Evolutionary conservation across 148 eudicot genomes (phyloP).

Genomic region (Chenopodium formosanum): DNA sequence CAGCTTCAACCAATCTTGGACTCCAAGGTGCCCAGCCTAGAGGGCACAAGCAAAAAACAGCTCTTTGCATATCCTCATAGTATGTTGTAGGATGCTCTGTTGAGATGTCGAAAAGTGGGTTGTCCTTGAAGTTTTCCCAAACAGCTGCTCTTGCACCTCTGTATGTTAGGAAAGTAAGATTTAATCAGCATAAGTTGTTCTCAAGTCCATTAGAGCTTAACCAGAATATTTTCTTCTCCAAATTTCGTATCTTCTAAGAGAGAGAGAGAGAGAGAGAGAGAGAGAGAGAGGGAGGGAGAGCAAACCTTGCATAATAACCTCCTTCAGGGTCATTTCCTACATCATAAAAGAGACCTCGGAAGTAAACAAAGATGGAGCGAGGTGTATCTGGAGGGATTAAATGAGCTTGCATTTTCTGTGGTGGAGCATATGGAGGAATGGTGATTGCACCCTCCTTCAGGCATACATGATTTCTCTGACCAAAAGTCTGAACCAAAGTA

Average conservation of each 20-base stretch:
- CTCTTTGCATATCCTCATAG: conserved; percentile 98
- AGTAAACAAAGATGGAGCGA: conserved; percentile 96
- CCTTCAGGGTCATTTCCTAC: conserved; percentile 99
- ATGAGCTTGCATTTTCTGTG: conserved; percentile 97
- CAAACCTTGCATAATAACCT: conserved; percentile 97
- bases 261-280: not conserved
- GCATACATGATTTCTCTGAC: conserved; percentile 96
- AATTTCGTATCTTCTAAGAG: not conserved
- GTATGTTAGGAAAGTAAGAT: conserved; percentile 12
- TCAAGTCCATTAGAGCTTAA: not conserved
- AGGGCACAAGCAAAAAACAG: conserved; percentile 90
- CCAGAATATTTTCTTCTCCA: not conserved
- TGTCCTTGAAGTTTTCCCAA: conserved; percentile 98
- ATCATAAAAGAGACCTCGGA: conserved; percentile 95
- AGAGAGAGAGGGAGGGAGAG: conserved; percentile 6
- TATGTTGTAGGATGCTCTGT: conserved; percentile 97
- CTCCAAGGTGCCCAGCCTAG: conserved; percentile 99
- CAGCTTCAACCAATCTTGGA: conserved; percentile 96
- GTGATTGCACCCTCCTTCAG: conserved; percentile 90
- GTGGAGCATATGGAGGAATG: conserved; percentile 98
- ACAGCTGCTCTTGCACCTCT: conserved; percentile 98
- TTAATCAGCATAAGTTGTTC: not conserved
- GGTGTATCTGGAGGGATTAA: conserved; percentile 84
- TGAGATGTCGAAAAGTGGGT: conserved; percentile 97
- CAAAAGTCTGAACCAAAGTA: conserved; percentile 96